phyloP scores from a whole-genome alignment of 1,139 yeast genomes.

The Lodderomyces oxycetoniae region DNA sequence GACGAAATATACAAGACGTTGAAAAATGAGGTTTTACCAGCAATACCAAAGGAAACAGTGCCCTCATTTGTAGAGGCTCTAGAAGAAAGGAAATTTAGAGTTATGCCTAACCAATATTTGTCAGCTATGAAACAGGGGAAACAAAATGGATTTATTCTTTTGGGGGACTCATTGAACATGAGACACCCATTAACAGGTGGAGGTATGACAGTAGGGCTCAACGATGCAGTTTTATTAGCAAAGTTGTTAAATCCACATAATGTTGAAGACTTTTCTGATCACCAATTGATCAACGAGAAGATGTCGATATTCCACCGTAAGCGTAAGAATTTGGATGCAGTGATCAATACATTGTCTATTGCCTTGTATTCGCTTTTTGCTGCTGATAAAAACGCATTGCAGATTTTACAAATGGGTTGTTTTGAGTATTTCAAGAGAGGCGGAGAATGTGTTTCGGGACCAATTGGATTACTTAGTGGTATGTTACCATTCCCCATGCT shows the following conservation, averaged over 20 bases:
- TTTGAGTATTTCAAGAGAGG: slow-evolving; percentile 81
- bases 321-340: slow-evolving; percentile 76
- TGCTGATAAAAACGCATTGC: slow-evolving; percentile 65
- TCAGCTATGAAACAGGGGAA: slow-evolving; percentile 59
- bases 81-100: slow-evolving; percentile 50
- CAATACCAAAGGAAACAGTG: slow-evolving; percentile 57
- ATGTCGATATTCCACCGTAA: slow-evolving; percentile 66
- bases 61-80: slow-evolving; percentile 58
- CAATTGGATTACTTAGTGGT: slow-evolving; percentile 82
- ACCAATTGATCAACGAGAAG: slow-evolving; percentile 48
- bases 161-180: slow-evolving; percentile 96
- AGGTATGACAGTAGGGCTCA: slow-evolving; percentile 97
- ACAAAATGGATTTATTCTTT: slow-evolving; percentile 66
- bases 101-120: slow-evolving; percentile 93
- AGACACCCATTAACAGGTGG: slow-evolving; percentile 99
- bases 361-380: slow-evolving; percentile 89
- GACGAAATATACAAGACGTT: slow-evolving; percentile 63
- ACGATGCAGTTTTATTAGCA: slow-evolving; percentile 72
- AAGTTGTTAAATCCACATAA: slow-evolving; percentile 52
- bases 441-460: slow-evolving; percentile 73
- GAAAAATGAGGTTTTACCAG: slow-evolving; percentile 55
- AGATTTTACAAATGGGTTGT: slow-evolving; percentile 80
- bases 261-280: slow-evolving; percentile 58
- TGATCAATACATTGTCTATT: slow-evolving; percentile 82
- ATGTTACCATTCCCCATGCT: slow-evolving; percentile 69